Evolutionary conservation across 495 filamentous ascomycete genomes (phyloP), one percentile per base, ranked within the genome.

Genomic region (Alectoria sarmentosa): DNA sequence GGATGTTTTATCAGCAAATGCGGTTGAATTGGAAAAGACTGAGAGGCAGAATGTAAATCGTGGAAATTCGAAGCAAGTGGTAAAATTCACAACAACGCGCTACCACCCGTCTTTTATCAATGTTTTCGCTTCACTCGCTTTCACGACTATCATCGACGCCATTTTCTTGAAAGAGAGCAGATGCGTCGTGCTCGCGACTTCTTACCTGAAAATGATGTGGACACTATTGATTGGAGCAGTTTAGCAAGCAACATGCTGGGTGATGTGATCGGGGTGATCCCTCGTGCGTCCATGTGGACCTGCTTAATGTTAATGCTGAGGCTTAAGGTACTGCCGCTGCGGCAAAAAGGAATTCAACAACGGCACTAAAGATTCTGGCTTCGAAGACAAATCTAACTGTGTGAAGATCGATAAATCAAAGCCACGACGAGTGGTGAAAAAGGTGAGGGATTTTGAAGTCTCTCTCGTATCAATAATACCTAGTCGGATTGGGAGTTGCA

Each of bases 281-380:
- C 32, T 37, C 56, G 42, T 65, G 63, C 63, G 44, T 60, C 26
- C 17, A 26, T 8, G 41, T 44, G 34, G 28, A 60, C 48, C 46
- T n/a, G n/a, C n/a, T n/a, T n/a, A n/a, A n/a, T 55, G 39, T 44
- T 49, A 32, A 10, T 23, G 30, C 28, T 39, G 42, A 54, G 63
- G 55, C 56, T 65, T 60, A 41, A 65, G 56, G 63, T 65, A 65
- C 63, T 65, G 63, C 63, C 63, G 63, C 63, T 42, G 63, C 63
- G 63, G 63, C 63, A 65, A 54, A 58, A 58, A 63, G 23, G 57
- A 44, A 41, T 21, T n/a, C n/a, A 37, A 39, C 52, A 58, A 38
- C 14, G 38, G 52, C 54, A 60, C 34, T 58, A 65, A 48, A 38
- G 21, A 26, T 23, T 19, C 23, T 64, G 41, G 55, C 30, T 17